These are phyloP conservation scores for Nicotiana benthamiana DNA, from an alignment of 257 asterid species.

Conservation along the genomic window DNA sequence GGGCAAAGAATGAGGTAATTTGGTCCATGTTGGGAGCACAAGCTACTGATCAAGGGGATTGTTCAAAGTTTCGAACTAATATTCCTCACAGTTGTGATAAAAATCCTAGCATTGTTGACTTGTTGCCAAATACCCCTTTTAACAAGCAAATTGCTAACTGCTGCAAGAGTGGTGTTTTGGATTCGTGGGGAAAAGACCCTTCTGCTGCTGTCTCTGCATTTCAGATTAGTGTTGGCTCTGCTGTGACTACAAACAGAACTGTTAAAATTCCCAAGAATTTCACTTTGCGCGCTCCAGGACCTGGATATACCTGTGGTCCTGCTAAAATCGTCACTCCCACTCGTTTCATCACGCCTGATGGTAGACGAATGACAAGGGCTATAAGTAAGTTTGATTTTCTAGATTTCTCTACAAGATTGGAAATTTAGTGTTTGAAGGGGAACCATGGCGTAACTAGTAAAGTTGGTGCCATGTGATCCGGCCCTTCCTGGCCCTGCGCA, in stretches of 20 bases:
- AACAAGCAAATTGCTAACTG: conserved; percentile 24
- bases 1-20: conserved; percentile 21
- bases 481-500: no score
- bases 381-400: conserved; percentile 7
- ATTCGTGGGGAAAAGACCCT: conserved; percentile 13
- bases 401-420: no score
- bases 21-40: conserved; percentile 21
- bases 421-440: no score
- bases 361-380: conserved; percentile 17
- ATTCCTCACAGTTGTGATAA: conserved; percentile 20
- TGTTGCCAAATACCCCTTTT: conserved; percentile 18
- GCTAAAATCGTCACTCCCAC: conserved; percentile 13
- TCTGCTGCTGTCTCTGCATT: conserved; percentile 12
- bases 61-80: conserved; percentile 15
- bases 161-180: conserved; percentile 20
- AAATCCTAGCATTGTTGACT: conserved; percentile 18
- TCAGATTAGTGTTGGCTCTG: conserved; percentile 14
- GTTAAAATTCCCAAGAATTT: conserved; percentile 24
- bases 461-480: no score
- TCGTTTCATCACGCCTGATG: conserved; percentile 4
- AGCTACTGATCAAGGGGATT: conserved; percentile 21
- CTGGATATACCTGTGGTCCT: conserved; percentile 22
- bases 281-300: conserved; percentile 17
- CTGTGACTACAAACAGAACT: conserved; percentile 11
- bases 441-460: no score